Percentiles rank a stretch among this genome's conserved stretches.
Conservation (phyloP, 2,329 filamentous ascomycete species). For the Cercospora sesami region DNA sequence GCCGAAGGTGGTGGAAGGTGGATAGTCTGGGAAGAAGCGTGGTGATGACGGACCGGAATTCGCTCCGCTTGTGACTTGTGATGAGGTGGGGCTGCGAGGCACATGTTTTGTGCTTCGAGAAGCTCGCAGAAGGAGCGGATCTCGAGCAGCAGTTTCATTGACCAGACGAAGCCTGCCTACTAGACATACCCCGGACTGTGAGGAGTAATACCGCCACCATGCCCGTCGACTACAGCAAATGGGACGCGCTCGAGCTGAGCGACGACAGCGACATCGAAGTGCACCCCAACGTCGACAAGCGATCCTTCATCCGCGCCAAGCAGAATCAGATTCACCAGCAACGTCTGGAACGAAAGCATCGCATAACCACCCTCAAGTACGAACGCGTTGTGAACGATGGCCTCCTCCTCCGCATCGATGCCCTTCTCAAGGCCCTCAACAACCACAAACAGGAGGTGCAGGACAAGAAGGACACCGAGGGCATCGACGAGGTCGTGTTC, state of each 20-base stretch:
- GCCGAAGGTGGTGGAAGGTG: not conserved
- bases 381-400: slow-evolving; percentile 92
- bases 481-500: slow-evolving; percentile 82
- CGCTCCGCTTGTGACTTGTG: not conserved
- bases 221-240: slow-evolving; percentile 72
- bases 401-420: slow-evolving; percentile 78
- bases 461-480: slow-evolving; percentile 57
- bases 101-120: slow-evolving; percentile 2
- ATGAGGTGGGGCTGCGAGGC: not conserved
- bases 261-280: slow-evolving; percentile 98
- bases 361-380: slow-evolving; percentile 90
- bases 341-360: slow-evolving; percentile 77
- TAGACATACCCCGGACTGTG: not conserved
- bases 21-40: not conserved
- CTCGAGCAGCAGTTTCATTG: not conserved
- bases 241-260: slow-evolving; percentile 90
- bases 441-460: slow-evolving; percentile 64
- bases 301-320: slow-evolving; percentile 97
- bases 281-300: slow-evolving; percentile 97
- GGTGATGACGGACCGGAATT: not conserved
- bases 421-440: slow-evolving; percentile 71
- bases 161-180: not conserved
- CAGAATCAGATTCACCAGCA: slow-evolving; percentile 96
- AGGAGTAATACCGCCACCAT: slow-evolving; percentile 29
- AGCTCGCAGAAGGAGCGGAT: not conserved